Evolutionary conservation across 345 rosid species (phyloP).

Genomic region (Gossypium arboreum): DNA sequence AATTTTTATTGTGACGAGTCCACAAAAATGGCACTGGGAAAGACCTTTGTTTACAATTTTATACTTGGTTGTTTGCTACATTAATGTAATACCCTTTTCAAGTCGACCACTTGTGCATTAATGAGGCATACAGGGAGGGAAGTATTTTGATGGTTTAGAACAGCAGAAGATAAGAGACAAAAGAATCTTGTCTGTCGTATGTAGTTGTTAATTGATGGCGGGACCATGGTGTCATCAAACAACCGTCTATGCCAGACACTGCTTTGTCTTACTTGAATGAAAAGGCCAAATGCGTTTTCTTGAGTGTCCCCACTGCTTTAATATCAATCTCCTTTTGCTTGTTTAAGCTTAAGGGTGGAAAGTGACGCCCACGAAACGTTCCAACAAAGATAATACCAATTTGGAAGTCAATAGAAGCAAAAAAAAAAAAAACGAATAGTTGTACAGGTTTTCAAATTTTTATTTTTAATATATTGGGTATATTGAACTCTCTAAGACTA

Average conservation of each 20-base stretch:
- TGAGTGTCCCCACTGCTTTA: too few relatives aligned
- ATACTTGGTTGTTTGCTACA: not conserved
- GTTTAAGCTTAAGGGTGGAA: too few relatives aligned
- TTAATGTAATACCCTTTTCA: not conserved
- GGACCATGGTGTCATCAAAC: conserved; percentile 79
- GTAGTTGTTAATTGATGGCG: conserved; percentile 91
- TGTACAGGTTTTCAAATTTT: too few relatives aligned
- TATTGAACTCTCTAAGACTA: too few relatives aligned
- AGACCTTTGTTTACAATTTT: not conserved
- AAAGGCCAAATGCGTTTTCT: conserved; percentile 55
- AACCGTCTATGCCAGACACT: conserved; percentile 65
- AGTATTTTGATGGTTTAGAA: not conserved
- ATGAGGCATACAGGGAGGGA: not conserved
- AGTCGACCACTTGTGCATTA: not conserved
- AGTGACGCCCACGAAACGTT: too few relatives aligned
- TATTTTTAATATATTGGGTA: too few relatives aligned
- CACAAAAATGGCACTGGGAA: not conserved
- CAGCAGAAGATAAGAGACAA: not conserved
- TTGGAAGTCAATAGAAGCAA: too few relatives aligned
- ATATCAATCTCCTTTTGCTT: too few relatives aligned
- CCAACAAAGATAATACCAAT: too few relatives aligned
- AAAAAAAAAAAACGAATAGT: too few relatives aligned
- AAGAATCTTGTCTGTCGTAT: not conserved
- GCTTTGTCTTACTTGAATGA: conserved; percentile 72
- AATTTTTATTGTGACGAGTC: too few relatives aligned